Conservation (phyloP, 345 rosid species). For the Conringia planisiliqua region DNA sequence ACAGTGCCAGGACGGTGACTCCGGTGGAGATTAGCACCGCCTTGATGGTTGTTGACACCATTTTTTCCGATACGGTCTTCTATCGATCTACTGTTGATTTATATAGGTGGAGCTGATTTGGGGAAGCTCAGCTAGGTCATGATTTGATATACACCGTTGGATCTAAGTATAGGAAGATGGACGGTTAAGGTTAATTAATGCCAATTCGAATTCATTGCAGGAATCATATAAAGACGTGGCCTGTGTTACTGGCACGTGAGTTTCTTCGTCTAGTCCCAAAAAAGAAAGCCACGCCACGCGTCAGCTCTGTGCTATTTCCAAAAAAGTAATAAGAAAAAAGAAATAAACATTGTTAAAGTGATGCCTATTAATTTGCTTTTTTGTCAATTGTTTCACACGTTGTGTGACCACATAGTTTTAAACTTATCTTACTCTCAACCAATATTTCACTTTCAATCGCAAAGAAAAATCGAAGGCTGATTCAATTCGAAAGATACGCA, state of each 20-base stretch:
- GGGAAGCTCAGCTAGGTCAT: neutral
- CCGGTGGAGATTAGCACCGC: conserved; percentile 39
- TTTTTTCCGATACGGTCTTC: conserved; percentile 3
- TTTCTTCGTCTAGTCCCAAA: neutral
- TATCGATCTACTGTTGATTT: neutral
- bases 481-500: neutral
- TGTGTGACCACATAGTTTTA: neutral
- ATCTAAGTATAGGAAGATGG: neutral
- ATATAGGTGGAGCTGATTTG: conserved; percentile 27
- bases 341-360: neutral
- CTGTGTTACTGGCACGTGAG: neutral
- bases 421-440: neutral
- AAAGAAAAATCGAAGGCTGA: neutral
- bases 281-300: neutral
- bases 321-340: neutral
- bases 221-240: neutral
- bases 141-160: conserved; percentile 16
- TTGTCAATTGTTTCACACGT: neutral
- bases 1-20: conserved; percentile 32
- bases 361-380: neutral
- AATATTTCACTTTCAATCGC: neutral
- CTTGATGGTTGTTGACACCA: conserved; percentile 36
- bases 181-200: neutral
- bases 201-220: neutral
- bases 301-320: neutral